Evolutionary conservation across 1,284 basidiomycete genomes (phyloP), one percentile per base, ranked within the genome.

Genomic region (Stereum hirsutum): DNA sequence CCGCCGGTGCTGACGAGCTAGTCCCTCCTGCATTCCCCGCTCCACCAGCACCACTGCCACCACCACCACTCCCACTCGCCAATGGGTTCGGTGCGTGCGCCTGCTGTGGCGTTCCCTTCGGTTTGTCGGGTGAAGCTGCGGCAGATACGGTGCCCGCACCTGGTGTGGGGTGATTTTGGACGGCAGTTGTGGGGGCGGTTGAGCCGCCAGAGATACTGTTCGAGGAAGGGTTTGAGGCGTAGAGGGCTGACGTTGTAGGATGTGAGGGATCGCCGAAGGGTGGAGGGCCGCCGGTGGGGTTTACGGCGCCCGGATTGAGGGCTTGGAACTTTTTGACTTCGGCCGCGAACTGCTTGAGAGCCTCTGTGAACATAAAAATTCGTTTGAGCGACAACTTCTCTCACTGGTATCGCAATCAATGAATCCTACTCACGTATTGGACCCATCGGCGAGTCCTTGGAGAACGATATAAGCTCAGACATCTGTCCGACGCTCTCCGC

Each of bases 401-500:
- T 17, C 11, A 19, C n/a, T n/a, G 20, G 34, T 42, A 42, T 42
- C 41, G 32, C 32, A 33, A 25, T 38, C 28, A 24, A 42, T 15
- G 33, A 66, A n/a, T n/a, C n/a, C n/a, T n/a, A n/a, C 73, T 54
- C 59, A 88, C 84, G 78, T 52, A 74, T 57, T 25, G 83, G 81
- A 25, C 85, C 83, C 10, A 80, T 55, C 0, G 61, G 44, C 6
- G 63, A 58, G 28, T 76, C 69, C 25, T 53, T 69, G n/a, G 80
- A 75, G 55, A 72, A 86, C 8, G 69, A 54, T 41, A 88, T 85
- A 43, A 89, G 65, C 50, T 88, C 83, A 27, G 72, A 65, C 85
- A 89, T 86, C 44, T 79, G 73, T 36, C 70, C 72, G 3, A 87
- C 81, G 53, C 81, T 85, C 58, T 88, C 85, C 31, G 84, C 83